Base-by-base conservation (phyloP, 2,329 filamentous ascomycete species). In the Colletotrichum sp. region DNA sequence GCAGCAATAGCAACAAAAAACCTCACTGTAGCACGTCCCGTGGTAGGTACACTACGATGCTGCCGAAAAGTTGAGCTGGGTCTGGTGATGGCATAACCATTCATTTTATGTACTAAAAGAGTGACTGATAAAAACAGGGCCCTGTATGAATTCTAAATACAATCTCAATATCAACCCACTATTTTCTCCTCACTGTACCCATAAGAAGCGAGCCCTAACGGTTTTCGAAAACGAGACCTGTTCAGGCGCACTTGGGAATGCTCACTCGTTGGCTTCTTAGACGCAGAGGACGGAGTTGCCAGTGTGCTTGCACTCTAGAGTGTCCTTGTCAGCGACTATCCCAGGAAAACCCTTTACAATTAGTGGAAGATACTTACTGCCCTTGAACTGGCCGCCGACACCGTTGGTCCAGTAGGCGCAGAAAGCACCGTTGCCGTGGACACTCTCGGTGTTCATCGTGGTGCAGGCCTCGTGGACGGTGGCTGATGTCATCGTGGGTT, bases 401-500 rank as follows among this genome's bases (percentile, higher is more conserved):
- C 39, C 36, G 62, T 71, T 66, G 69, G 49, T 65, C 69, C 69
- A 71, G 69, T 66, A 71, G 6, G 26, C 39, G 16, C 69, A 71
- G 26, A 24, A 26, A 3, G 30, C 18, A 3, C 69, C 69, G 16
- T 9, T 6, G n/a, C 3, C 5, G 59, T 55, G 59, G 44, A 71
- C 32, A 4, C 24, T 59, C 15, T 57, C 10, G 8, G 69, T 71
- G 69, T 71, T 71, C 60, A 64, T 71, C 21, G 32, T 65, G 30
- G 69, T 71, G 69, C 69, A 71, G 18, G 69, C 60, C 30, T 71
- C 69, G 3, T 71, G 69, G n/a, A 71, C 69, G n/a, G 44, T 64
- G 10, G 36, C 68, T 71, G 30, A 2, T 8, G 3, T 21, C 59
- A 26, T 26, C 5, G 24, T 3, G 18, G 24, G 18, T 55, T 28